phyloP scores from a whole-genome alignment of 1,139 yeast genomes.

The Zygosaccharomyces pseudobailii region DNA sequence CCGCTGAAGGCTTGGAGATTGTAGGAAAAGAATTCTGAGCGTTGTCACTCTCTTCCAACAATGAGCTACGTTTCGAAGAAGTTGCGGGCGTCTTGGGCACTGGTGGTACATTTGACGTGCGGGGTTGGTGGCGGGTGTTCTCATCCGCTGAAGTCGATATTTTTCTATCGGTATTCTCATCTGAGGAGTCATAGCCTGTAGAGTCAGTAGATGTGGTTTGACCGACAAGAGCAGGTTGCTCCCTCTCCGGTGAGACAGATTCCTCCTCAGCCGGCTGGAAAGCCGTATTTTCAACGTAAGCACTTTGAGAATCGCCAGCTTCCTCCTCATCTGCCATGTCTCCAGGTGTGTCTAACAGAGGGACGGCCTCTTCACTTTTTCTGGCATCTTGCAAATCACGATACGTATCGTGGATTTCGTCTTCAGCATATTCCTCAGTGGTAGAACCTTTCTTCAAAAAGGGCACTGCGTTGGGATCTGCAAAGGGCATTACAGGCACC shows the following conservation, averaged over 20 bases:
- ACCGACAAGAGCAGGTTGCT: constrained; percentile 7
- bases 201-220: constrained; percentile 19
- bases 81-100: constrained; percentile 3
- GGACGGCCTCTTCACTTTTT: background rate
- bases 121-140: background rate
- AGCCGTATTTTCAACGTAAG: constrained; percentile 1
- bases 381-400: background rate
- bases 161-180: constrained; percentile 41
- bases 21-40: background rate
- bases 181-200: constrained; percentile 48
- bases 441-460: constrained; percentile 21
- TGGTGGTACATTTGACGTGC: constrained; percentile 24
- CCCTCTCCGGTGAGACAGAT: constrained; percentile 1
- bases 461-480: constrained; percentile 33
- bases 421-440: constrained; percentile 8
- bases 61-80: background rate
- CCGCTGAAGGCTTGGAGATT: background rate
- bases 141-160: background rate
- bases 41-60: background rate
- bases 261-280: background rate
- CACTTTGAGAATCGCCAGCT: constrained; percentile 7
- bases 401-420: background rate
- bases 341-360: constrained; percentile 6
- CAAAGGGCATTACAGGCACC: constrained; percentile 51
- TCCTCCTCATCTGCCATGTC: constrained; percentile 10